Evolutionary conservation across 345 rosid genomes (phyloP).

Genomic region (Raphanus raphanistrum): DNA sequence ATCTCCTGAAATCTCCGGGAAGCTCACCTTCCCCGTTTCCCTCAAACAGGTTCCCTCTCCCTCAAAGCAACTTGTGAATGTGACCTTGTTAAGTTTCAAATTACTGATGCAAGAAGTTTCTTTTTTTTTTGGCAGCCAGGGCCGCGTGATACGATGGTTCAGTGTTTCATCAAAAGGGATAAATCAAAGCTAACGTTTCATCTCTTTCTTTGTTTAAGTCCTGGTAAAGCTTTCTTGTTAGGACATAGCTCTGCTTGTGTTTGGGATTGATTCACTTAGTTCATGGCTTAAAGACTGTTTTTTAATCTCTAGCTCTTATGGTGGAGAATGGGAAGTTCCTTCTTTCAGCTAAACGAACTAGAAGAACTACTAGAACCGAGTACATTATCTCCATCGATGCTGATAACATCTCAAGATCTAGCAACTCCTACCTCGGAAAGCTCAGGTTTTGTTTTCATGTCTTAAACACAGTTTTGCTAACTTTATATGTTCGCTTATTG

Average conservation of each 20-base stretch:
- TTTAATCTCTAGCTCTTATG: neutral
- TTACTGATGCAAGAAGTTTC: too few relatives aligned
- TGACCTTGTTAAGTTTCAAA: too few relatives aligned
- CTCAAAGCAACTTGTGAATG: too few relatives aligned
- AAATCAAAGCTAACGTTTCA: constrained; percentile 64
- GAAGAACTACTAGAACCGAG: constrained; percentile 67
- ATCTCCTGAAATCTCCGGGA: constrained; percentile 68
- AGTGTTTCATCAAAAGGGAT: constrained; percentile 69
- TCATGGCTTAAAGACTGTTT: neutral
- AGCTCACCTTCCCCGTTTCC: constrained; percentile 64
- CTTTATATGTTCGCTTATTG: neutral
- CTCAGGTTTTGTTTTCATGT: constrained; percentile 47
- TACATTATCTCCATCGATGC: constrained; percentile 71
- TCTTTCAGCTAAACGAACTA: constrained; percentile 67
- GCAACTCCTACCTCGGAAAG: constrained; percentile 64
- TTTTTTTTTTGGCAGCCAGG: constrained; percentile 48
- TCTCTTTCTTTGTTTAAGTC: constrained; percentile 62
- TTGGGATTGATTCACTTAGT: neutral
- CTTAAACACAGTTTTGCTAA: neutral
- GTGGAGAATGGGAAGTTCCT: constrained; percentile 73
- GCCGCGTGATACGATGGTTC: constrained; percentile 55
- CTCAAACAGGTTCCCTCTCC: constrained; percentile 51
- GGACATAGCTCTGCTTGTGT: neutral
- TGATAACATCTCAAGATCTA: constrained; percentile 65
- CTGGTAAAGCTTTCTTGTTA: constrained; percentile 45